These are phyloP conservation scores for Oryza glaberrima DNA, from an alignment of 176 grass and related monocot genomes.

Conservation along the genomic window DNA sequence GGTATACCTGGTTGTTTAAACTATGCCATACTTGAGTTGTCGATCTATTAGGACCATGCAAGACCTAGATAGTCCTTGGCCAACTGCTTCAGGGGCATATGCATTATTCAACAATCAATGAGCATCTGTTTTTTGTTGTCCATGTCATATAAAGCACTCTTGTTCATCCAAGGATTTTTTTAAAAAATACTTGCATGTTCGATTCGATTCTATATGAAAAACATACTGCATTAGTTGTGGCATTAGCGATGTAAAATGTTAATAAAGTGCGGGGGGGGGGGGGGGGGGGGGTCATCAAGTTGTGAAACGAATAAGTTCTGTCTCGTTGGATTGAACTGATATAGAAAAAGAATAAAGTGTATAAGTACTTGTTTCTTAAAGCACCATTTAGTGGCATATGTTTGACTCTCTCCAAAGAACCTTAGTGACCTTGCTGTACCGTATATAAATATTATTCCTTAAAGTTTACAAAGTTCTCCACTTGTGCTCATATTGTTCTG, in stretches of 20 bases:
- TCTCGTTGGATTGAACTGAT: not conserved
- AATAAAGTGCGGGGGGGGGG: slow-evolving; percentile 2
- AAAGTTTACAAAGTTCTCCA: slow-evolving; percentile 13
- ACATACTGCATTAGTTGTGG: not conserved
- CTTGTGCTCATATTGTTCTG: slow-evolving; percentile 27
- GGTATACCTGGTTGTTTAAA: not conserved
- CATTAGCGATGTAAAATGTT: not conserved
- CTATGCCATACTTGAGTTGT: not conserved
- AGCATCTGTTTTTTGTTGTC: not conserved
- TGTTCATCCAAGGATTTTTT: not conserved
- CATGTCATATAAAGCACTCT: slow-evolving; percentile 2
- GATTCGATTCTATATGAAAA: slow-evolving; percentile 21
- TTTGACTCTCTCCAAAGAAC: slow-evolving; percentile 7
- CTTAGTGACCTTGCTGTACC: slow-evolving; percentile 5
- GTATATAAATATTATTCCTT: slow-evolving; percentile 23
- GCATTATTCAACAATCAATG: slow-evolving; percentile 30
- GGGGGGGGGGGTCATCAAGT: slow-evolving; percentile 12
- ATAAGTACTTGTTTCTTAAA: slow-evolving; percentile 24
- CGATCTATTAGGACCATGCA: no score
- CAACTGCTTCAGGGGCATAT: not conserved
- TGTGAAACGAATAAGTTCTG: slow-evolving; percentile 15
- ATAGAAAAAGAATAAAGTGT: slow-evolving; percentile 32
- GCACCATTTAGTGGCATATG: not conserved
- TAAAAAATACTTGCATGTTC: not conserved
- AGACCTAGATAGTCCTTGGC: not conserved